Percentiles rank a stretch among this genome's conserved stretches.
Conservation (phyloP, 805 yeast genomes). For the Candida insectalens region DNA sequence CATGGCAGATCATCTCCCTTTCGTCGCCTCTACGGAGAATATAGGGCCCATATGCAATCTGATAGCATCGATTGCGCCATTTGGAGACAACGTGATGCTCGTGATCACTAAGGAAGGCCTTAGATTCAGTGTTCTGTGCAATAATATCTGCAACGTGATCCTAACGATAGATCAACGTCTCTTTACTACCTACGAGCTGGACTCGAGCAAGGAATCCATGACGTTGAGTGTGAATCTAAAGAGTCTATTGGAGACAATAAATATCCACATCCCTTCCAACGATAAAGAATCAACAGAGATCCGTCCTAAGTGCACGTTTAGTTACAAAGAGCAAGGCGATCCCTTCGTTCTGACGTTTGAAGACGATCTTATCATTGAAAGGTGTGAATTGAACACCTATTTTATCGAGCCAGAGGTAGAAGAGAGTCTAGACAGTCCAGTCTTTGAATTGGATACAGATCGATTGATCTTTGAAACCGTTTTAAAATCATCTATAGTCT, state of each 20-base stretch:
- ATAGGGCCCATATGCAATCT: constrained; percentile 17
- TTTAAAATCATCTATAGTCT: constrained; percentile 41
- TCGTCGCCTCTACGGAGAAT: constrained; percentile 20
- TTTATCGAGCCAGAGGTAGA: constrained; percentile 12
- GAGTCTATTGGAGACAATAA: constrained; percentile 42
- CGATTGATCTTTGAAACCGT: constrained; percentile 40
- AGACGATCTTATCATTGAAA: constrained; percentile 44
- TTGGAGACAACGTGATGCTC: constrained; percentile 21
- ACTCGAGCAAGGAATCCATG: constrained; percentile 8
- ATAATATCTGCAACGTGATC: constrained; percentile 30
- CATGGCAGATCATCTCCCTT: constrained; percentile 9
- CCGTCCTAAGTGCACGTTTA: constrained; percentile 34
- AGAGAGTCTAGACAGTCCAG: constrained; percentile 18
- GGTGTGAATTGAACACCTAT: constrained; percentile 46
- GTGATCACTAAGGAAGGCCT: constrained; percentile 40
- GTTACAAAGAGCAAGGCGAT: constrained; percentile 37
- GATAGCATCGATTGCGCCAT: constrained; percentile 18
- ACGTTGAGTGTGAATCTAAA: constrained; percentile 33
- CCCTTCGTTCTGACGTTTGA: constrained; percentile 46
- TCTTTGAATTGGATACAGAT: constrained; percentile 28
- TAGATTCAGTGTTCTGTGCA: constrained; percentile 37
- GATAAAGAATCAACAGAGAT: constrained; percentile 14
- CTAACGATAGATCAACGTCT: constrained; percentile 27
- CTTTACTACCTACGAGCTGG: constrained; percentile 24
- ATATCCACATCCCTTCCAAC: constrained; percentile 24